Conservation (phyloP, 169 alveolate species). For the Plasmodium falciparum region DNA sequence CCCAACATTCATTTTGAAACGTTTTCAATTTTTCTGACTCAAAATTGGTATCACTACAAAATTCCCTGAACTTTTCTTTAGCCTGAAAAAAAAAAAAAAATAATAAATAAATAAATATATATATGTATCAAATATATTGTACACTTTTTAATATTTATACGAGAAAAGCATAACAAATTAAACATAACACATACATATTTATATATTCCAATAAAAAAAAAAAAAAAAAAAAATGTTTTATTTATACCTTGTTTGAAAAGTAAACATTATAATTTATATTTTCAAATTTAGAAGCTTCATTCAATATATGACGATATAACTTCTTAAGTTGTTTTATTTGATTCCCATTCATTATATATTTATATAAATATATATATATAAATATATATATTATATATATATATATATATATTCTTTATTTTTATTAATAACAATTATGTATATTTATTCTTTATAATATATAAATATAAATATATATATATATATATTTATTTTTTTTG, state of each 20-base stretch:
- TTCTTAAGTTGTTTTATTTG: conserved; percentile 36
- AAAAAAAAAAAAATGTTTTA: background rate
- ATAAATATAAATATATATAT: background rate
- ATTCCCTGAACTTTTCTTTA: conserved; percentile 69
- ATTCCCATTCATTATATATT: conserved; percentile 61
- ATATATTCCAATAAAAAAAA: background rate
- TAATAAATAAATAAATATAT: background rate
- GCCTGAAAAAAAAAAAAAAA: conserved; percentile 36
- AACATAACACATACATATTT: background rate
- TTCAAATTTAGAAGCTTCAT: conserved; percentile 75
- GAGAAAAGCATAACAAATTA: too few relatives aligned
- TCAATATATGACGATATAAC: conserved; percentile 71
- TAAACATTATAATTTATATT: conserved; percentile 72
- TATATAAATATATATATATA: background rate
- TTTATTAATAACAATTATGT: background rate
- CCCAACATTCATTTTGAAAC: conserved; percentile 63
- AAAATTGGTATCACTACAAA: conserved; percentile 34
- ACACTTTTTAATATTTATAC: background rate
- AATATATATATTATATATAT: background rate
- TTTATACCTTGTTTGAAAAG: conserved; percentile 64
- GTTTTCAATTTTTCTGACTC: conserved; percentile 47
- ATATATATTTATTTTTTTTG: background rate
- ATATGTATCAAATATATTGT: background rate
- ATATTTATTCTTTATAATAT: background rate
- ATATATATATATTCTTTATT: background rate